Conservation (phyloP, 129 eudicot species). For the Artemisia annua region DNA sequence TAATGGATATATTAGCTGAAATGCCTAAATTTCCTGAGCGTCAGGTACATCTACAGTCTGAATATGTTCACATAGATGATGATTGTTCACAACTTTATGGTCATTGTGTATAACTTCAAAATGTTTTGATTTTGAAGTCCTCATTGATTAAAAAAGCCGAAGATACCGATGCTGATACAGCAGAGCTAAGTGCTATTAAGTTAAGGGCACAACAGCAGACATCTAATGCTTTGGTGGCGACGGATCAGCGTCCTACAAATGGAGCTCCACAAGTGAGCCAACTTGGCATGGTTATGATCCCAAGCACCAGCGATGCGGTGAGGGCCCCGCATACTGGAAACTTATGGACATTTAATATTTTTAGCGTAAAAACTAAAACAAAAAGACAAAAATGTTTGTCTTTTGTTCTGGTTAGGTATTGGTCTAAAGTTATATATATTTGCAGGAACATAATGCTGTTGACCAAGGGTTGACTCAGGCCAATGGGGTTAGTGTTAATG, state of each 20-base stretch:
- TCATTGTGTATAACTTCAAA: conserved; percentile 17
- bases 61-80: not conserved
- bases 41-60: conserved; percentile 48
- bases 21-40: conserved; percentile 99
- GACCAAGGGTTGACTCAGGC: conserved; percentile 57
- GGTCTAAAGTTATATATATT: conserved; percentile 8
- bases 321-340: not conserved
- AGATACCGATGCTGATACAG: conserved; percentile 96
- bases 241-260: conserved; percentile 77
- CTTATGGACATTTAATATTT: too few relatives aligned
- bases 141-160: conserved; percentile 89
- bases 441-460: conserved; percentile 57
- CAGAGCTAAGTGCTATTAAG: conserved; percentile 96
- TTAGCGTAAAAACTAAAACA: too few relatives aligned
- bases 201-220: conserved; percentile 84
- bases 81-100: not conserved
- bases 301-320: conserved; percentile 60
- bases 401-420: conserved; percentile 11
- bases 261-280: conserved; percentile 70
- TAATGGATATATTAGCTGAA: conserved; percentile 93
- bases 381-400: too few relatives aligned
- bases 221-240: conserved; percentile 83
- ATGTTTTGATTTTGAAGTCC: conserved; percentile 50
- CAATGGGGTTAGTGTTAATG: conserved; percentile 76
- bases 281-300: conserved; percentile 80